Percentiles rank a stretch among this genome's conserved stretches.
These are phyloP conservation scores for Starmera quercuum DNA, from an alignment of 805 yeast species.

Conservation along the genomic window DNA sequence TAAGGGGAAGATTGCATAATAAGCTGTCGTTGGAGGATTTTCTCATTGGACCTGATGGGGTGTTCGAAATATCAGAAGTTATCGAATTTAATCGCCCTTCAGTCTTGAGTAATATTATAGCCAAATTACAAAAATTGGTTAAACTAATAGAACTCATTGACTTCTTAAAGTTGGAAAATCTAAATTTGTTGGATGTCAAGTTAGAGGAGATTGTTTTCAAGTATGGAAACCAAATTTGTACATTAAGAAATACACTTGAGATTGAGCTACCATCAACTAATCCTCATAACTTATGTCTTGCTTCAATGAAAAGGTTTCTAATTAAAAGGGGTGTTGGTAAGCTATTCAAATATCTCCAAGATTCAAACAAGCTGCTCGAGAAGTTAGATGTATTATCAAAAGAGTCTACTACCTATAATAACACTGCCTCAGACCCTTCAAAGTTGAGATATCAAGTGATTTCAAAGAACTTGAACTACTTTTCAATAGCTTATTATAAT, in stretches of 20 bases:
- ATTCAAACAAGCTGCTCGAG: conserved; percentile 11
- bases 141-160: conserved; percentile 18
- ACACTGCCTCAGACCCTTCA: neutral
- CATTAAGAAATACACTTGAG: conserved; percentile 13
- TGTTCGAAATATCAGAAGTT: conserved; percentile 13
- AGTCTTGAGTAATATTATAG: conserved; percentile 8
- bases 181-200: conserved; percentile 16
- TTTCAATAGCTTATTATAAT: conserved; percentile 1
- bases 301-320: conserved; percentile 15
- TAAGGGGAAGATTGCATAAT: conserved; percentile 25
- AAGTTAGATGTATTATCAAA: conserved; percentile 10
- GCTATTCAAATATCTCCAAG: conserved; percentile 14
- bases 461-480: conserved; percentile 2
- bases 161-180: conserved; percentile 12
- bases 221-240: conserved; percentile 17
- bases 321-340: conserved; percentile 13
- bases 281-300: conserved; percentile 17
- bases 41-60: conserved; percentile 11
- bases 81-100: conserved; percentile 11
- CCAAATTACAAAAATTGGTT: conserved; percentile 14
- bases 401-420: neutral
- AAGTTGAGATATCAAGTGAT: conserved; percentile 2
- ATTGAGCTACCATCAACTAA: conserved; percentile 16
- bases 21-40: conserved; percentile 12
- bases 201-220: conserved; percentile 19